Percentiles rank a stretch among this genome's conserved stretches.
phyloP scores from a whole-genome alignment of 257 asterid species.

The Gentiana dahurica region DNA sequence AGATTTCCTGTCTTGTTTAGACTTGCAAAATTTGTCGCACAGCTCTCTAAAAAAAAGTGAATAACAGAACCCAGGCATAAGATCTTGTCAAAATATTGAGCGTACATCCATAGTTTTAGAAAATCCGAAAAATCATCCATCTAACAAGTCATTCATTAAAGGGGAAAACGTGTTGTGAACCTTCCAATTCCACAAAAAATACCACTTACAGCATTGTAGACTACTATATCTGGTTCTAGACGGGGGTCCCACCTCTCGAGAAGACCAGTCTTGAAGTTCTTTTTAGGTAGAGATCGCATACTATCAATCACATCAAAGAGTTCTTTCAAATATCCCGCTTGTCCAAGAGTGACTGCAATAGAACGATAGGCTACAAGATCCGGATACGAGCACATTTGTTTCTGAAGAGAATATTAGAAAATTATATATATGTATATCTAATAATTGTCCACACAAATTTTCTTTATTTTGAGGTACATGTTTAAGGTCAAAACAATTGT shows the following conservation, averaged over 20 bases:
- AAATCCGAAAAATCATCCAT: no score
- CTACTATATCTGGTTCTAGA: slow-evolving; percentile 70
- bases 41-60: no score
- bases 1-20: no score
- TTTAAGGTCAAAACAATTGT: no score
- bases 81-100: no score
- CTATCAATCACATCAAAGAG: slow-evolving; percentile 81
- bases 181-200: no score
- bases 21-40: no score
- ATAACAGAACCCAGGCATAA: no score
- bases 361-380: slow-evolving; percentile 78
- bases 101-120: no score
- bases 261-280: slow-evolving; percentile 58
- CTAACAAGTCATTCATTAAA: no score
- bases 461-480: not conserved
- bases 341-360: slow-evolving; percentile 95
- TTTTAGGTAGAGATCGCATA: slow-evolving; percentile 82
- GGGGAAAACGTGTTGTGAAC: no score
- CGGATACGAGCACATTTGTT: slow-evolving; percentile 73
- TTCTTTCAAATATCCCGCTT: slow-evolving; percentile 95
- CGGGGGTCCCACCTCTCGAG: slow-evolving; percentile 89
- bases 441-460: slow-evolving; percentile 4
- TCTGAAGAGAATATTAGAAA: slow-evolving; percentile 24
- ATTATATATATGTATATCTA: not conserved
- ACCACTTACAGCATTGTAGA: slow-evolving; percentile 77